Percentiles rank a stretch among this genome's conserved stretches.
Evolutionary conservation across 345 rosid species (phyloP).

Genomic region (Citrus mangshanensis): DNA sequence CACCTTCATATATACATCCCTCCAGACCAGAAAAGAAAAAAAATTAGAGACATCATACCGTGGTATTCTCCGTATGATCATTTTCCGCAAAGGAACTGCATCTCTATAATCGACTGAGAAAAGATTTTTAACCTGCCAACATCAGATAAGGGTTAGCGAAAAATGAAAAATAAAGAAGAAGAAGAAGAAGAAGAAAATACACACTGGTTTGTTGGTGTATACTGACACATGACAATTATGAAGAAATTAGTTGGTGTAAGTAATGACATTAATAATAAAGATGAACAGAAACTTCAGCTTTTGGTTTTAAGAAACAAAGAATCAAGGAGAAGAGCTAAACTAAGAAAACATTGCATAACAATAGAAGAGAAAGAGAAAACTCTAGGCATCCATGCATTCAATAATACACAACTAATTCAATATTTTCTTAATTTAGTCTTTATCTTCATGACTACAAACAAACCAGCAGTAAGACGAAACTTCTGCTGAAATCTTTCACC

Average conservation of each 20-base stretch:
- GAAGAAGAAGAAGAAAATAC: background rate
- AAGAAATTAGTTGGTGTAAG: background rate
- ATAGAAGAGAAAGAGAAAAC: background rate
- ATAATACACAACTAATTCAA: background rate
- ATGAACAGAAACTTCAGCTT: background rate
- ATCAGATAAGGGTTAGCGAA: background rate
- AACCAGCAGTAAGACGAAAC: background rate
- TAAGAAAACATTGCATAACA: background rate
- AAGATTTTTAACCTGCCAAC: slow-evolving; percentile 79
- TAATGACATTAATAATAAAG: background rate
- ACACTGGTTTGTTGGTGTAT: background rate
- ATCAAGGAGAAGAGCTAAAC: background rate
- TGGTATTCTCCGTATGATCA: slow-evolving; percentile 87
- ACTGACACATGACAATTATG: background rate
- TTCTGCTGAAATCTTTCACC: background rate
- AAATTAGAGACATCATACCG: slow-evolving; percentile 36
- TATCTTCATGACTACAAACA: background rate
- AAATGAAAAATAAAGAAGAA: background rate
- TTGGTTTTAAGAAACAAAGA: background rate
- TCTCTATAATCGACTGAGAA: slow-evolving; percentile 68
- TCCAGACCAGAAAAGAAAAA: background rate
- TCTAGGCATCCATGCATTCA: background rate
- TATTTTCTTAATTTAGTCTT: background rate
- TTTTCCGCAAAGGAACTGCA: slow-evolving; percentile 75
- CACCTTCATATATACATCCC: background rate